Evolutionary conservation across 2,329 filamentous ascomycete species (phyloP), one percentile per base, ranked within the genome.

Genomic region (Pseudogymnoascus sp.): DNA sequence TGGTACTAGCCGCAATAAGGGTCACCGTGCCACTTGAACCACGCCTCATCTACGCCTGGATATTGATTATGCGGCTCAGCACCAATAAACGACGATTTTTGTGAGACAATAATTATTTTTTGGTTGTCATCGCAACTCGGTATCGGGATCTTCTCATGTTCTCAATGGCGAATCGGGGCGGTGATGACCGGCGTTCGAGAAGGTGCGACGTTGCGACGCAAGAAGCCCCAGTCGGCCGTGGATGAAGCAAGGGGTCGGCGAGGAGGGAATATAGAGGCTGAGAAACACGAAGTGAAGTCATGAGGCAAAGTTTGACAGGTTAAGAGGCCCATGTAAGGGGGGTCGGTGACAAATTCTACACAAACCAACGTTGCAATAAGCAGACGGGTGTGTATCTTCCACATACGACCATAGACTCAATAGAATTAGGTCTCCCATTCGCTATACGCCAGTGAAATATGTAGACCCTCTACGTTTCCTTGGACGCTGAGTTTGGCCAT

Each of bases 1-100:
- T 56, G 49, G 46, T 12, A 56, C 46, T 56, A 56, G 28, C 49
- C 49, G 49, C 49, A 56, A 34, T 56, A 56, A 34, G 49, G 49
- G 49, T 21, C 28, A 28, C 14, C 14, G 16, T 12, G 49, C 16
- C 49, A n/a, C 9, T 14, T 34, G 25, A 56, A 56, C 49, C 28
- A 56, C 28, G 5, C 11, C 49, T n/a, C n/a, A 53, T n/a, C 43
- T 7, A 18, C 6, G 14, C 3, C 23, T 7, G 18, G 42, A n/a
- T 7, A 21, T 21, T 18, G 25, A 11, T 56, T 34, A 12, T 56
- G 28, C 49, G 49, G 49, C 49, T 56, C 3, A 21, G 49, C 9
- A 56, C 49, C 49, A 56, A 56, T 56, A 34, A 21, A 18, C 49
- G 28, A 28, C 2, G n/a, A 7, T 34, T 34, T 56, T 14, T 34